phyloP scores from a whole-genome alignment of 441 rosid genomes.

The Euphorbia celastroides region DNA sequence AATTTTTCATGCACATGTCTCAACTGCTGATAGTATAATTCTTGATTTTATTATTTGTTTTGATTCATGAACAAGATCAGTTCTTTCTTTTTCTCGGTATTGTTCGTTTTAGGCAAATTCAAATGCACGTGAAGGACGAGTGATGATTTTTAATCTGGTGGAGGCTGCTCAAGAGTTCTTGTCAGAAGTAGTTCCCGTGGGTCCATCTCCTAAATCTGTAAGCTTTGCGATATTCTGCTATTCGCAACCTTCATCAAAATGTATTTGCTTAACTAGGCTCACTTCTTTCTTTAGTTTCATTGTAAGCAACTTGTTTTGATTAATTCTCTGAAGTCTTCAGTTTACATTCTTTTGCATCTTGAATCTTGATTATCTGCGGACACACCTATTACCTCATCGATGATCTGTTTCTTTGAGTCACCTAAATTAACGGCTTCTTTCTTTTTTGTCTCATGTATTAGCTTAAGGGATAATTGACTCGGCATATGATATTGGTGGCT shows the following conservation, averaged over 20 bases:
- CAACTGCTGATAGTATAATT: not conserved
- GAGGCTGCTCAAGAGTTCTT: slow-evolving; percentile 99
- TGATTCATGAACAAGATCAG: not conserved
- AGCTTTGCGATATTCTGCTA: slow-evolving; percentile 23
- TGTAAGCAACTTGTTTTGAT: not conserved
- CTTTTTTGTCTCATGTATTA: not conserved
- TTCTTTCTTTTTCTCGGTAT: not conserved
- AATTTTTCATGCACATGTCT: not conserved
- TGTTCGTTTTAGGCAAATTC: slow-evolving; percentile 53
- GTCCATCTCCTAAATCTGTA: slow-evolving; percentile 50
- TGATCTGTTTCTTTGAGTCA: not conserved
- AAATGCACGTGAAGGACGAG: slow-evolving; percentile 92
- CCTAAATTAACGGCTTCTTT: not conserved
- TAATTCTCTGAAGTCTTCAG: not conserved
- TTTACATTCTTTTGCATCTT: not conserved
- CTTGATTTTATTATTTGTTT: too few relatives aligned
- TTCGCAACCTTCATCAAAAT: slow-evolving; percentile 11
- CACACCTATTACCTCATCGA: not conserved
- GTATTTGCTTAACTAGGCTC: slow-evolving; percentile 6
- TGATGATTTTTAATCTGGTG: slow-evolving; percentile 94
- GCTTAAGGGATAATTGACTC: not conserved
- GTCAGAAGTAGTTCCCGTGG: slow-evolving; percentile 66
- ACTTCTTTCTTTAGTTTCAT: not conserved
- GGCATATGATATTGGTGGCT: not conserved
- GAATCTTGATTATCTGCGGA: slow-evolving; percentile 8